Conservation (phyloP, 2,329 filamentous ascomycete species). For the Albophoma yamanashiensis region DNA sequence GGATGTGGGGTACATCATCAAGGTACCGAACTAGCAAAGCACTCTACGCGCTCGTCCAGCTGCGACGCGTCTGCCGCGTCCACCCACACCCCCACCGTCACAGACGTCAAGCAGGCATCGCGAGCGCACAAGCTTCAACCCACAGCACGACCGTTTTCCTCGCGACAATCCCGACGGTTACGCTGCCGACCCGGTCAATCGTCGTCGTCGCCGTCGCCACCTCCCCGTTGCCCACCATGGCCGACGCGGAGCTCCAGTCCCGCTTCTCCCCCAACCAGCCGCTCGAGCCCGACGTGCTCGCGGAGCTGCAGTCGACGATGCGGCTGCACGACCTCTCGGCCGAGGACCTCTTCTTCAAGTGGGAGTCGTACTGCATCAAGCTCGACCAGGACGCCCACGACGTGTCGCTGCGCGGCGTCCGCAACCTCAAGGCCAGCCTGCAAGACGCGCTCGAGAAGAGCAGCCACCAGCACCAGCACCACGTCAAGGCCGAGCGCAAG, state of each 20-base stretch:
- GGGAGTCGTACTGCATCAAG: slow-evolving; percentile 96
- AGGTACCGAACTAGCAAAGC: background rate
- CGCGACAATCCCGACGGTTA: background rate
- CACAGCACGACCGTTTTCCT: background rate
- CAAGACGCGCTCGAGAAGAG: slow-evolving; percentile 73
- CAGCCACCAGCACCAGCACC: slow-evolving; percentile 52
- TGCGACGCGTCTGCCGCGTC: background rate
- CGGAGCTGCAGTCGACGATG: slow-evolving; percentile 78
- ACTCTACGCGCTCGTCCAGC: background rate
- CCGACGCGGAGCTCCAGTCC: slow-evolving; percentile 21
- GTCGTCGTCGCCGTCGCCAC: too few species aligned
- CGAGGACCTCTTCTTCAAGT: slow-evolving; percentile 94
- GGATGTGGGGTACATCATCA: background rate
- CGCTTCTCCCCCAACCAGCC: slow-evolving; percentile 28
- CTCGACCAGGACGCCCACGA: slow-evolving; percentile 75
- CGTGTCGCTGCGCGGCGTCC: slow-evolving; percentile 54
- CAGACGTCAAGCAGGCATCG: background rate
- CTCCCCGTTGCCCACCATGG: slow-evolving; percentile 16
- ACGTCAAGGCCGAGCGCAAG: slow-evolving; percentile 54
- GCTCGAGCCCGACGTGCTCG: slow-evolving; percentile 66
- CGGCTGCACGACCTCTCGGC: slow-evolving; percentile 69
- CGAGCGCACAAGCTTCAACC: background rate
- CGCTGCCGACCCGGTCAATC: background rate
- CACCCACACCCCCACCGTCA: background rate
- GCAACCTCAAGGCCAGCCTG: slow-evolving; percentile 75